phyloP scores from a whole-genome alignment of 2,329 filamentous ascomycete genomes.

The Fusarium sp. region DNA sequence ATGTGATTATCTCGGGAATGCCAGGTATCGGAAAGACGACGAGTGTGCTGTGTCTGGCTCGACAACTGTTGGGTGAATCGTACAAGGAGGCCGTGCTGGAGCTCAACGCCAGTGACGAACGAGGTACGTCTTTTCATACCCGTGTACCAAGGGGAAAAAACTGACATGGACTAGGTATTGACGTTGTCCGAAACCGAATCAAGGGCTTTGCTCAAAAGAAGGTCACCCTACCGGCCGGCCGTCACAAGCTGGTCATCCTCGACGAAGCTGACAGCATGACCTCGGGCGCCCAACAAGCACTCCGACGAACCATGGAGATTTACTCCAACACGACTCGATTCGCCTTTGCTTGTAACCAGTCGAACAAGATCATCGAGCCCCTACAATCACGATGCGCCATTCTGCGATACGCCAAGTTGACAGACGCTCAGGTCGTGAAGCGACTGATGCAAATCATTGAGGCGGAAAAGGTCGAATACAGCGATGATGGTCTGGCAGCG shows the following conservation, averaged over 20 bases:
- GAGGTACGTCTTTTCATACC: constrained; percentile 65
- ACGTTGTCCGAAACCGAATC: constrained; percentile 96
- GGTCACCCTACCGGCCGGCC: constrained; percentile 89
- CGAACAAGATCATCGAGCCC: constrained; percentile 99
- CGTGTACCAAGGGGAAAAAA: not conserved
- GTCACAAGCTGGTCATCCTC: constrained; percentile 96
- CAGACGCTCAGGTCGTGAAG: constrained; percentile 92
- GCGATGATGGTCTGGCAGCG: constrained; percentile 94
- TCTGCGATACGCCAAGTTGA: constrained; percentile 90
- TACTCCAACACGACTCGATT: constrained; percentile 97
- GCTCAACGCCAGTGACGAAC: constrained; percentile 94
- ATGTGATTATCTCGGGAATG: constrained; percentile 99
- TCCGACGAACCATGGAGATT: constrained; percentile 98
- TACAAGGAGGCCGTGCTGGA: constrained; percentile 99
- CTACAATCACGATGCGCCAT: constrained; percentile 97
- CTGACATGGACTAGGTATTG: constrained; percentile 73
- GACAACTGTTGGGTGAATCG: constrained; percentile 88
- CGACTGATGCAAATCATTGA: constrained; percentile 92
- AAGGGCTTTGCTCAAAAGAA: constrained; percentile 99
- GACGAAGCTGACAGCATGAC: constrained; percentile 99
- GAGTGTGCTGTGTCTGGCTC: constrained; percentile 90
- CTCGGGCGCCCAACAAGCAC: constrained; percentile 92
- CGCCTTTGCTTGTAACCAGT: constrained; percentile 98
- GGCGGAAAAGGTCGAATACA: constrained; percentile 90
- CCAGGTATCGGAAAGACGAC: constrained; percentile 99